Conservation (phyloP, 306 rosid species). For the Delonix regia region DNA sequence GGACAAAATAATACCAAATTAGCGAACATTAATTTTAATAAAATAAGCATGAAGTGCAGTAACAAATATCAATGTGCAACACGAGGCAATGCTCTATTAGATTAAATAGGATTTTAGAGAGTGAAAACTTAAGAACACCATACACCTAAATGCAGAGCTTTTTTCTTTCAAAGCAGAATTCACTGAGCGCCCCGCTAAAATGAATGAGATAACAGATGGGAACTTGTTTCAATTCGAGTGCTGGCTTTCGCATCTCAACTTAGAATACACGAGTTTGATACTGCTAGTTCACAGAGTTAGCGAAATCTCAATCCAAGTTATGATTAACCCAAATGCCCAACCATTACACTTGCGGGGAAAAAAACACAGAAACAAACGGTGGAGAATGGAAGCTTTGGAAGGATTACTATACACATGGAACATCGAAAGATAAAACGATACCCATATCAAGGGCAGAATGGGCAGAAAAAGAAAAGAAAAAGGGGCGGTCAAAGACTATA, state of each 20-base stretch:
- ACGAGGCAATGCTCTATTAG: background rate
- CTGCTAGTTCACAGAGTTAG: background rate
- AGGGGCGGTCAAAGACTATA: background rate
- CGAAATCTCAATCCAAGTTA: slow-evolving; percentile 9
- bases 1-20: too few relatives aligned
- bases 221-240: background rate
- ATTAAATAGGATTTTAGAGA: background rate
- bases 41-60: too few relatives aligned
- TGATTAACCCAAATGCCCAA: background rate
- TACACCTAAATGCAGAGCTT: background rate
- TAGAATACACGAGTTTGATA: background rate
- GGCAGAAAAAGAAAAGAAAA: background rate
- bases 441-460: background rate
- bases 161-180: background rate
- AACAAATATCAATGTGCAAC: too few relatives aligned
- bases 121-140: background rate
- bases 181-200: background rate
- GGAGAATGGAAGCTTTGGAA: slow-evolving; percentile 6
- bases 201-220: background rate
- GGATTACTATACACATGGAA: slow-evolving; percentile 33
- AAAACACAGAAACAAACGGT: slow-evolving; percentile 7
- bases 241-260: background rate
- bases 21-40: background rate
- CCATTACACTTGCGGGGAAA: background rate
- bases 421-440: background rate